Evolutionary conservation across 2,329 filamentous ascomycete genomes (phyloP), one percentile per base, ranked within the genome.

Genomic region (Phaeophleospora eucalypticola): DNA sequence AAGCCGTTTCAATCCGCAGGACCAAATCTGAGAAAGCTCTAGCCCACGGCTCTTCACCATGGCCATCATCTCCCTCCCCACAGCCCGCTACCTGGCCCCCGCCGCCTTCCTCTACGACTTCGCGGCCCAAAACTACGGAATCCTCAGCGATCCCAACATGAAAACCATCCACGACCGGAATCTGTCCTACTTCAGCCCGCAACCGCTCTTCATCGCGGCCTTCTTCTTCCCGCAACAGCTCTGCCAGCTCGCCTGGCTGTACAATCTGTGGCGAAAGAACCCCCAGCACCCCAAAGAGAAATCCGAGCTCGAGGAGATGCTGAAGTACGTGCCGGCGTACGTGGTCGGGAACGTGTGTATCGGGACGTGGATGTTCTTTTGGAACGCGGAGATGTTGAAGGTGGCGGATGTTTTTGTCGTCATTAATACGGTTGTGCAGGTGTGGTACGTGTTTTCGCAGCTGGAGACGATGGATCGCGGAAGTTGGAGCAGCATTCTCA

Each of bases 181-280:
- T 58, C 65, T 80, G 4, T 79, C 77, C 1, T 81, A 80, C 58
- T 82, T 77, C 67, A 75, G 70, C 1, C 79, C 79, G 0, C 75
- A 81, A 47, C 78, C 79, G 1, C 78, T 71, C 57, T 79, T 80
- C 64, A 80, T 82, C 50, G 79, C 68, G 0, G 76, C 66, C 14
- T 82, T 82, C 68, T 82, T 82, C 69, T 79, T 79, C 60, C 77
- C 77, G 0, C 78, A 82, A 59, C 78, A 82, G 59, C 58, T 81
- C 53, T 74, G 81, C 59, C 78, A 82, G 61, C 58, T 81, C 2
- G 71, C 67, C 2, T 82, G 78, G 78, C 63, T 82, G 4, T 82
- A 77, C 65, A 71, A 73, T 50, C 66, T 82, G 2, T 79, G 72
- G 67, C 74, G 70, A 42, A 65, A 76, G 7, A 68, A 75, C 40